Percentiles rank a stretch among this genome's conserved stretches.
Conservation (phyloP, 2,329 filamentous ascomycete species). For the Nigrograna mackinnonii region DNA sequence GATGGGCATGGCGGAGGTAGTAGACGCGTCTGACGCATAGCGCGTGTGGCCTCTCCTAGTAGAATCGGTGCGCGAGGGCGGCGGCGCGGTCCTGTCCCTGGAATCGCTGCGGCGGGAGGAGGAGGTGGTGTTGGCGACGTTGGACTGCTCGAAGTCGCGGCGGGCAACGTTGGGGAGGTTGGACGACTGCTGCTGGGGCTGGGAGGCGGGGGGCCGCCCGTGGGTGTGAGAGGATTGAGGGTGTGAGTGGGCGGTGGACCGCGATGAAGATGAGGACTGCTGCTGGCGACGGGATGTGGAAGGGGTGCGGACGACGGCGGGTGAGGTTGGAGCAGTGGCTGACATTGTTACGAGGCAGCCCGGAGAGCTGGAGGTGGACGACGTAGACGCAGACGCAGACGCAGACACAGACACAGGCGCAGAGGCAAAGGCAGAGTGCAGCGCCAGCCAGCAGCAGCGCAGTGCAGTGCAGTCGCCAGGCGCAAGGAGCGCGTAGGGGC, state of each 20-base stretch:
- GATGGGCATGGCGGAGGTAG: constrained; percentile 38
- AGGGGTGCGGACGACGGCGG: constrained; percentile 43
- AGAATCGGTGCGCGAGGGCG: constrained; percentile 58
- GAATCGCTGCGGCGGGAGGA: constrained; percentile 65
- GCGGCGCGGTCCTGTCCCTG: constrained; percentile 57
- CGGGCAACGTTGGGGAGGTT: constrained; percentile 60
- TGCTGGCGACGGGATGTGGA: constrained; percentile 33
- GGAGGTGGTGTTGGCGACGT: constrained; percentile 64
- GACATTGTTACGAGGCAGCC: constrained; percentile 34
- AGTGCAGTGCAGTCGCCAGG: too few species aligned
- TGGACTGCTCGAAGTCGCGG: constrained; percentile 74
- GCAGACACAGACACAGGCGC: neutral
- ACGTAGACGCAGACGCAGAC: neutral
- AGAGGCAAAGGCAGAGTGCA: too few species aligned
- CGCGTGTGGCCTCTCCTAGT: constrained; percentile 51
- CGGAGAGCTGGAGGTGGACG: neutral
- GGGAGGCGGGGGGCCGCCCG: constrained; percentile 20
- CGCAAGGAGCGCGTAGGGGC: constrained; percentile 28
- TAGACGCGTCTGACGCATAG: constrained; percentile 50
- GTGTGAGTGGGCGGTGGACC: constrained; percentile 38
- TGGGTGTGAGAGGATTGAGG: constrained; percentile 19
- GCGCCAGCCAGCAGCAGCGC: too few species aligned
- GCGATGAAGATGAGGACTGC: constrained; percentile 35
- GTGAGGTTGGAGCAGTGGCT: constrained; percentile 44
- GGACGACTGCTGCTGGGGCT: constrained; percentile 50